Conservation (phyloP, 345 rosid genomes). For the Eucalyptus marginata region DNA sequence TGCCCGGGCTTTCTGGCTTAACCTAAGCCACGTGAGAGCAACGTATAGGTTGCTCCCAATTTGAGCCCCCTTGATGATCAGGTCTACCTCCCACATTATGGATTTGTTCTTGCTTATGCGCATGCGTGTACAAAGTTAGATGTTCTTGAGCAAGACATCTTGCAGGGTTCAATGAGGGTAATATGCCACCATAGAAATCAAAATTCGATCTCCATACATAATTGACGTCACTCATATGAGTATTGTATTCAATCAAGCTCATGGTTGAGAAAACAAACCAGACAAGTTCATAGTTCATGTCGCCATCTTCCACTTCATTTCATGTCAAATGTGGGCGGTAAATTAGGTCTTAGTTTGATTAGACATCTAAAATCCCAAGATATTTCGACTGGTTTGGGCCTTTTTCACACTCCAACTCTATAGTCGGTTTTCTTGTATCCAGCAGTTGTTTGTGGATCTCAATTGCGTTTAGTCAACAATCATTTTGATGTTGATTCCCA, state of each 20-base stretch:
- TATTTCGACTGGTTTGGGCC: rapidly evolving
- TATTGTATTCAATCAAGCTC: background rate
- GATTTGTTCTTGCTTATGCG: background rate
- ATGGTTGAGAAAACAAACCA: background rate
- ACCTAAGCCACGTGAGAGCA: background rate
- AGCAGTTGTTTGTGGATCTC: background rate
- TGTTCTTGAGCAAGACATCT: background rate
- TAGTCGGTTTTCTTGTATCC: background rate
- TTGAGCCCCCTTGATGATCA: background rate
- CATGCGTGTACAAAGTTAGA: background rate
- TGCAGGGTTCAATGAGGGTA: background rate
- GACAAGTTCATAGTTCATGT: background rate
- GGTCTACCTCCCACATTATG: background rate
- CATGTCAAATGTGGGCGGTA: too few species aligned
- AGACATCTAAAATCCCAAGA: background rate
- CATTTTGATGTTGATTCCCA: background rate
- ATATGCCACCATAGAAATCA: background rate
- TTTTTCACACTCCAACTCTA: background rate
- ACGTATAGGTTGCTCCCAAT: background rate
- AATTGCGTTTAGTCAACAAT: background rate
- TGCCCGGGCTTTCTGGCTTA: rapidly evolving
- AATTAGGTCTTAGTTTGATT: background rate
- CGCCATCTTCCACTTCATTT: too few species aligned
- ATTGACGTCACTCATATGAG: background rate
- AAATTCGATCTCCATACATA: background rate